phyloP scores from a whole-genome alignment of 2,329 filamentous ascomycete genomes.

The Metarhizium anisopliae region DNA sequence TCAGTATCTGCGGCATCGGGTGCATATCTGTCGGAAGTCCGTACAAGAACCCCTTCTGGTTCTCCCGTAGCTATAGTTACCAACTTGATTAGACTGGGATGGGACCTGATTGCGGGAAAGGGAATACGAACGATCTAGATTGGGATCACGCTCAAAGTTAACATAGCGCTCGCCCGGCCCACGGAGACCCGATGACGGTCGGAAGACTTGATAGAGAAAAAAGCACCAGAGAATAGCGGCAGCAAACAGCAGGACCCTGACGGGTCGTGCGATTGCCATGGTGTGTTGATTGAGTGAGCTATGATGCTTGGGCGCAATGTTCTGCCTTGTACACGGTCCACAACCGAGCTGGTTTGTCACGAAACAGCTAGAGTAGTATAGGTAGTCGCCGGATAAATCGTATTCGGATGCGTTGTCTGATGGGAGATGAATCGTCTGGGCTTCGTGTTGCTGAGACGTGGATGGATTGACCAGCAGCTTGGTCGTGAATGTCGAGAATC shows the following conservation, averaged over 20 bases:
- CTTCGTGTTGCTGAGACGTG: too few relatives aligned
- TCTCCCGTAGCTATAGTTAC: slow-evolving; percentile 62
- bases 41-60: slow-evolving; percentile 66
- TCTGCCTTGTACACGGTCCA: background rate
- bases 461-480: too few relatives aligned
- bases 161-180: slow-evolving; percentile 32
- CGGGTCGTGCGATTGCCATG: slow-evolving; percentile 81
- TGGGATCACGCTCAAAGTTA: slow-evolving; percentile 70
- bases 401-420: background rate
- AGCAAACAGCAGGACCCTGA: slow-evolving; percentile 66
- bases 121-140: slow-evolving; percentile 64
- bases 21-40: slow-evolving; percentile 68
- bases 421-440: too few relatives aligned
- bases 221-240: slow-evolving; percentile 69
- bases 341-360: background rate
- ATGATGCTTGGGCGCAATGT: background rate
- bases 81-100: slow-evolving; percentile 9
- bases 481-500: too few relatives aligned
- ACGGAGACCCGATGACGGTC: slow-evolving; percentile 39
- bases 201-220: slow-evolving; percentile 68
- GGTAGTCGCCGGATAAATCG: background rate
- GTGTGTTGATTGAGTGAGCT: background rate
- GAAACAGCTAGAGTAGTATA: background rate
- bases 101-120: background rate
- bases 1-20: slow-evolving; percentile 65